Percentiles rank a stretch among this genome's conserved stretches.
These are phyloP conservation scores for Cyclostephanos tholiformis DNA, from an alignment of 108 stramenopile species.

Conservation along the genomic window DNA sequence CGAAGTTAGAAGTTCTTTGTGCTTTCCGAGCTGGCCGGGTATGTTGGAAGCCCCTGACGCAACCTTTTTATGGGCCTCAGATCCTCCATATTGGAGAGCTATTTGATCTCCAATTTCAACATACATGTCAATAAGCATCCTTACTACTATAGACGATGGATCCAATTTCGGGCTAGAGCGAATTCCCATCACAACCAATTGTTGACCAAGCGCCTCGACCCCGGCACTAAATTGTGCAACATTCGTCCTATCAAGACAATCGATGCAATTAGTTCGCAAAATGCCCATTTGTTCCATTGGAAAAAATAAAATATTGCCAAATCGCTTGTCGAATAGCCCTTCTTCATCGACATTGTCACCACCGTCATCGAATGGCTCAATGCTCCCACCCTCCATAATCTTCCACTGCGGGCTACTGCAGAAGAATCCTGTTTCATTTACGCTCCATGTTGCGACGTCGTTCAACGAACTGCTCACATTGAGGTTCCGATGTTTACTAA, in stretches of 20 bases:
- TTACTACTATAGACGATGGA: slow-evolving; percentile 85
- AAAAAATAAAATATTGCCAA: slow-evolving; percentile 85
- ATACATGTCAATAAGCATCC: slow-evolving; percentile 96
- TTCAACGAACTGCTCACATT: slow-evolving; percentile 82
- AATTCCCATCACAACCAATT: slow-evolving; percentile 95
- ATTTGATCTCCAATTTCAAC: slow-evolving; percentile 95
- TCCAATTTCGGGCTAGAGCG: slow-evolving; percentile 76
- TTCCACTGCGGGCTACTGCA: slow-evolving; percentile 88
- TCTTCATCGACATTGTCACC: slow-evolving; percentile 25
- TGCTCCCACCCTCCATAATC: slow-evolving; percentile 68
- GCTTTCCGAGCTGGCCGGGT: slow-evolving; percentile 84
- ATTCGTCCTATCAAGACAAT: slow-evolving; percentile 97
- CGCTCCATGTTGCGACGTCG: slow-evolving; percentile 92
- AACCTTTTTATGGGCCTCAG: slow-evolving; percentile 97
- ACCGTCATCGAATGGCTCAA: slow-evolving; percentile 76
- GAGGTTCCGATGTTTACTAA: slow-evolving; percentile 86
- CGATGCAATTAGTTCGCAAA: slow-evolving; percentile 97
- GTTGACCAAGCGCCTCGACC: slow-evolving; percentile 89
- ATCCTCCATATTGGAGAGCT: slow-evolving; percentile 98
- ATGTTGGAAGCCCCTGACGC: slow-evolving; percentile 66
- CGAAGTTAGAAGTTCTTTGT: slow-evolving; percentile 94
- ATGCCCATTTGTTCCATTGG: slow-evolving; percentile 96
- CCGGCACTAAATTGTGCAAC: slow-evolving; percentile 97
- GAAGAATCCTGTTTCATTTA: slow-evolving; percentile 95
- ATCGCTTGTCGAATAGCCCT: slow-evolving; percentile 44